phyloP scores from a whole-genome alignment of 2,329 filamentous ascomycete genomes.

The Sphaceloma murrayae region DNA sequence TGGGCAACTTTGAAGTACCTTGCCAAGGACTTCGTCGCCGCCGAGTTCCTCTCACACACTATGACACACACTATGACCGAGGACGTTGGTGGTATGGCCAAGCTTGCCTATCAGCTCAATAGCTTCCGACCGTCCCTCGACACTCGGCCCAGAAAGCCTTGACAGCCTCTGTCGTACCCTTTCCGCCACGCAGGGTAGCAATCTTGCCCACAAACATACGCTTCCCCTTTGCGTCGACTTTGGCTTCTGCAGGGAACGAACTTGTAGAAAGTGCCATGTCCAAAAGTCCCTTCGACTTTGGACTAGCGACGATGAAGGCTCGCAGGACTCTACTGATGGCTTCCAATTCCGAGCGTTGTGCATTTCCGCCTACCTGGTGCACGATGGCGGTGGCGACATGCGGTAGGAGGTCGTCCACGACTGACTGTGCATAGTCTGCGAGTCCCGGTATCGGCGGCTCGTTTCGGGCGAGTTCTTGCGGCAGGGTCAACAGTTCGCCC shows the following conservation, averaged over 20 bases:
- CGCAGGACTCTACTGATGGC: constrained; percentile 61
- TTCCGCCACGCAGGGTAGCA: constrained; percentile 54
- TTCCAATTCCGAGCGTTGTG: constrained; percentile 62
- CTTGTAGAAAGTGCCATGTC: constrained; percentile 43
- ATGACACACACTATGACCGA: too few species aligned
- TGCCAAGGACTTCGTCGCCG: too few species aligned
- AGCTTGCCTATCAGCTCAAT: neutral
- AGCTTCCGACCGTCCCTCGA: constrained; percentile 35
- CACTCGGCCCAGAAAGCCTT: constrained; percentile 65
- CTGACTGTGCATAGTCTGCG: constrained; percentile 18
- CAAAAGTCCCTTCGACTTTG: constrained; percentile 33
- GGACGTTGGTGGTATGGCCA: too few species aligned
- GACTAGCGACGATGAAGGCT: constrained; percentile 41
- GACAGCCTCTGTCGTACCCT: constrained; percentile 56
- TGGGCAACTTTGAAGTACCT: too few species aligned
- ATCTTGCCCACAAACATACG: constrained; percentile 56
- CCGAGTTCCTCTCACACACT: too few species aligned
- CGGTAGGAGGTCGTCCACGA: constrained; percentile 53
- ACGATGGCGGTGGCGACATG: constrained; percentile 51
- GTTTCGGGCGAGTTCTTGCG: constrained; percentile 23
- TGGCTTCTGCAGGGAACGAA: constrained; percentile 48
- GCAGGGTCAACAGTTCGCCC: constrained; percentile 45
- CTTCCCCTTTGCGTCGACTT: constrained; percentile 52
- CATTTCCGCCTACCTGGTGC: constrained; percentile 58
- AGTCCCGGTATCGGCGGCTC: constrained; percentile 18